Evolutionary conservation across 2,329 filamentous ascomycete genomes (phyloP).

Genomic region (Aureobasidium sp.): DNA sequence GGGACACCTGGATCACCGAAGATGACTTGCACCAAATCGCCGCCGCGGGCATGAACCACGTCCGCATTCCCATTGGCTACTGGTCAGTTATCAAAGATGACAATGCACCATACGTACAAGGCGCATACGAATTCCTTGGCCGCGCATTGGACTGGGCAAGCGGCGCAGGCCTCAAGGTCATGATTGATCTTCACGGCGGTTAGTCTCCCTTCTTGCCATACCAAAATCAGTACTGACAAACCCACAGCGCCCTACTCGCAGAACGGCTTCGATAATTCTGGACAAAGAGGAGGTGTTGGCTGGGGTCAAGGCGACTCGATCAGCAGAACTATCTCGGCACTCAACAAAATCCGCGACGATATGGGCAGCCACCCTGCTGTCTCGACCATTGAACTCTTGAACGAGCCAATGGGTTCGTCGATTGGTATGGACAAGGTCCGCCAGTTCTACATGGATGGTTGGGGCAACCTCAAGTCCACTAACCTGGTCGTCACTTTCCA

Average conservation of each 20-base stretch:
- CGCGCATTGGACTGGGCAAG: conserved; percentile 54
- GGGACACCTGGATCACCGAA: conserved; percentile 50
- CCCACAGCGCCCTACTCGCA: conserved; percentile 51
- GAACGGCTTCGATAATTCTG: conserved; percentile 63
- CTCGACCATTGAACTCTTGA: conserved; percentile 41
- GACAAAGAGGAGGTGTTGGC: conserved; percentile 41
- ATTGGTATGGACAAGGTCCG: conserved; percentile 38
- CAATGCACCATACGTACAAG: conserved; percentile 56
- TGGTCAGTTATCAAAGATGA: conserved; percentile 50
- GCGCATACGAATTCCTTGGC: conserved; percentile 53
- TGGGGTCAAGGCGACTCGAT: conserved; percentile 41
- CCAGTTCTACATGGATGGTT: conserved; percentile 44
- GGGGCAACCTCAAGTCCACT: conserved; percentile 38
- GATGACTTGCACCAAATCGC: conserved; percentile 51
- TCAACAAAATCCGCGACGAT: conserved; percentile 43
- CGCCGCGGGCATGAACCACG: conserved; percentile 53
- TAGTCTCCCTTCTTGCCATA: conserved; percentile 11
- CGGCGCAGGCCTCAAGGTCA: conserved; percentile 52
- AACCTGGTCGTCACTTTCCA: conserved; percentile 40
- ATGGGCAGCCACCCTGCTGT: conserved; percentile 39
- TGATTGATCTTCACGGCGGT: conserved; percentile 63
- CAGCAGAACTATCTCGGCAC: conserved; percentile 33
- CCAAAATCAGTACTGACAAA: conserved; percentile 5
- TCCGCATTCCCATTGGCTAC: conserved; percentile 60
- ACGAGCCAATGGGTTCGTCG: conserved; percentile 40